Evolutionary conservation across 2,329 filamentous ascomycete species (phyloP), one percentile per base, ranked within the genome.

Genomic region (Sarocladium strictum): DNA sequence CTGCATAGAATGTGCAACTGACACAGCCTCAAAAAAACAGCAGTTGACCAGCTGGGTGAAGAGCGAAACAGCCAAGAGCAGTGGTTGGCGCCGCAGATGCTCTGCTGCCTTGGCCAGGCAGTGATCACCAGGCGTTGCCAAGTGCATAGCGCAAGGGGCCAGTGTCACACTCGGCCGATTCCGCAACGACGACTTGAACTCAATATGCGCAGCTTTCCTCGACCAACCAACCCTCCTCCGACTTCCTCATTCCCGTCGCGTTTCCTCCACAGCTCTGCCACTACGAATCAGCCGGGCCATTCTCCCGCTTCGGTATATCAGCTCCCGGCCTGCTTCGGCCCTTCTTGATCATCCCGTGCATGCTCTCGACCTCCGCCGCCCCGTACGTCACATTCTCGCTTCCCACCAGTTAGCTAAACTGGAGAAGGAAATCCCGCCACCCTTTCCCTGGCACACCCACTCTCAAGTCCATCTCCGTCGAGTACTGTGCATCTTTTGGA

Each of bases 341-440:
- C 24, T 47, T 27, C 43, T 47, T 21, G 10, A 23, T 19, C 24
- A 47, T 21, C 10, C 12, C 17, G 10, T 19, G 40, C 24, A 23
- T 12, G 10, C 21, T 23, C 23, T 11, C 12, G 21, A 12, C 21
- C 43, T 47, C 24, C 43, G 15, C 43, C 43, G 43, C 43, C 43
- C 43, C 24, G 24, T 47, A 47, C 43, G 43, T 47, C 43, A 47
- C 43, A 47, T 47, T n/a, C n/a, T n/a, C n/a, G n/a, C n/a, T n/a
- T n/a, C 24, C 12, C 43, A 27, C n/a, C n/a, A n/a, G n/a, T n/a
- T 12, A 24, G 24, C 43, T 47, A 47, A 7, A 17, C 43, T 47
- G 9, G 12, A 23, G 23, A 26, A 12, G 43, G 43, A 47, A 27
- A 29, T 47, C 21, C 21, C 43, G 43, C 43, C 43, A 47, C 43